Conservation (phyloP, 2,329 filamentous ascomycete genomes). For the Keithomyces neogunnii region DNA sequence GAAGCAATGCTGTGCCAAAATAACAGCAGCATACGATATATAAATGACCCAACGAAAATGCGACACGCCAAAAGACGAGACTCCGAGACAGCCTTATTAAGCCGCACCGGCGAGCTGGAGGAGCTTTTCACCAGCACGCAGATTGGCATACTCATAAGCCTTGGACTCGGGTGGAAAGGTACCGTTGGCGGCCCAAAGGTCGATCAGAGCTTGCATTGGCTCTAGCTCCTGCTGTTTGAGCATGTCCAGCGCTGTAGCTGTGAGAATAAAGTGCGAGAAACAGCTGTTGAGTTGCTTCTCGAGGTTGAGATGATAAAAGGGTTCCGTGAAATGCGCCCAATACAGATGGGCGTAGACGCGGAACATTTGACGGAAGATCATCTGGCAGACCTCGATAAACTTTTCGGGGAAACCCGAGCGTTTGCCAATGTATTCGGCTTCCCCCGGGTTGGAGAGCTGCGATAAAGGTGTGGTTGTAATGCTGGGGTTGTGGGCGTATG, state of each 20-base stretch:
- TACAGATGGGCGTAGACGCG: slow-evolving; percentile 96
- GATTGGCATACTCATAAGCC: slow-evolving; percentile 57
- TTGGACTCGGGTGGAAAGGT: slow-evolving; percentile 72
- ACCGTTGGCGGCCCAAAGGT: slow-evolving; percentile 83
- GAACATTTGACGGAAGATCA: slow-evolving; percentile 97
- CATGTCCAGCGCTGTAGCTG: slow-evolving; percentile 73
- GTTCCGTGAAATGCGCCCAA: slow-evolving; percentile 86
- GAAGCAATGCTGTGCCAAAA: background rate
- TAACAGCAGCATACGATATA: background rate
- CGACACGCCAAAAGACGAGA: background rate
- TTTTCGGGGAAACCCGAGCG: slow-evolving; percentile 85
- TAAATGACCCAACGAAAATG: background rate
- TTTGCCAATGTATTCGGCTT: slow-evolving; percentile 78
- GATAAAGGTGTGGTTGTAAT: slow-evolving; percentile 52
- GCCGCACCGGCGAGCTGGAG: slow-evolving; percentile 37
- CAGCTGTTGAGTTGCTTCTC: slow-evolving; percentile 80
- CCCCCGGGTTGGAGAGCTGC: slow-evolving; percentile 51
- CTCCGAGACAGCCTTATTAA: slow-evolving; percentile 13
- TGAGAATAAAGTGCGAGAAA: slow-evolving; percentile 77
- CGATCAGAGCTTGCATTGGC: slow-evolving; percentile 90
- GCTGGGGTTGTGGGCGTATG: slow-evolving; percentile 54
- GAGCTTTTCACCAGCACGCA: slow-evolving; percentile 50
- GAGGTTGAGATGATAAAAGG: slow-evolving; percentile 74
- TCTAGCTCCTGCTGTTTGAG: slow-evolving; percentile 84
- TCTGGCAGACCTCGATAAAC: slow-evolving; percentile 84